Evolutionary conservation across 106 monocot species (phyloP).

Genomic region (Allium fistulosum): DNA sequence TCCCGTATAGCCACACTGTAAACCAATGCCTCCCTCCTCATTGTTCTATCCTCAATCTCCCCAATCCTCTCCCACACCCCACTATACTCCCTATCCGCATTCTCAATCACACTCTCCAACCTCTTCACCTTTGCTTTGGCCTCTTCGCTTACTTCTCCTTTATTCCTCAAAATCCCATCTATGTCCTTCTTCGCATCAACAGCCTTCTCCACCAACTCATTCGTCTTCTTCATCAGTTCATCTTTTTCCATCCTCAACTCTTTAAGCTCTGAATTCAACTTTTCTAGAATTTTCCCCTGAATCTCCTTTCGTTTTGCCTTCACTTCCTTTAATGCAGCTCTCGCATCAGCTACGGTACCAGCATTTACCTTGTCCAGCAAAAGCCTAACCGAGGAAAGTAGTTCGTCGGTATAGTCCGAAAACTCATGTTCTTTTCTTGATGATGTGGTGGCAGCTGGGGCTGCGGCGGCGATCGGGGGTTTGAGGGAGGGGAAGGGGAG

Average conservation of each 20-base stretch:
- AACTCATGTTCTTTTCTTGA: constrained; percentile 44
- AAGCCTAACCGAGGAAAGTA: constrained; percentile 37
- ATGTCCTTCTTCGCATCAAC: constrained; percentile 11
- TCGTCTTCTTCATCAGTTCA: constrained; percentile 31
- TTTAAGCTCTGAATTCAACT: constrained; percentile 47
- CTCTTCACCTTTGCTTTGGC: constrained; percentile 29
- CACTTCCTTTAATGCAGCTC: constrained; percentile 36
- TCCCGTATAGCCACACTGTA: constrained; percentile 65
- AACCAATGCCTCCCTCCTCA: constrained; percentile 52
- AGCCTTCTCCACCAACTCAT: constrained; percentile 26
- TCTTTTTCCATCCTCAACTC: constrained; percentile 42
- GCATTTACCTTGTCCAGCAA: constrained; percentile 40
- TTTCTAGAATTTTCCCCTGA: constrained; percentile 36
- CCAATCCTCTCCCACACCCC: constrained; percentile 53
- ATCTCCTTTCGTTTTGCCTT: constrained; percentile 50
- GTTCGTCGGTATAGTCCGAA: constrained; percentile 32
- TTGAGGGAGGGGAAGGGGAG: constrained; percentile 9
- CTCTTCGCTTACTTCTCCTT: constrained; percentile 3
- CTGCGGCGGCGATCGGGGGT: constrained; percentile 19
- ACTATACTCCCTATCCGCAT: constrained; percentile 45
- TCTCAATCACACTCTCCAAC: constrained; percentile 32
- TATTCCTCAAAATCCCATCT: constrained; percentile 25
- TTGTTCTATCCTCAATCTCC: constrained; percentile 54
- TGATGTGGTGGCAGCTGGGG: constrained; percentile 11
- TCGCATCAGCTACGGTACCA: constrained; percentile 29